These are phyloP conservation scores for Albugo laibachii DNA, from an alignment of 352 stramenopile genomes.

Conservation along the genomic window DNA sequence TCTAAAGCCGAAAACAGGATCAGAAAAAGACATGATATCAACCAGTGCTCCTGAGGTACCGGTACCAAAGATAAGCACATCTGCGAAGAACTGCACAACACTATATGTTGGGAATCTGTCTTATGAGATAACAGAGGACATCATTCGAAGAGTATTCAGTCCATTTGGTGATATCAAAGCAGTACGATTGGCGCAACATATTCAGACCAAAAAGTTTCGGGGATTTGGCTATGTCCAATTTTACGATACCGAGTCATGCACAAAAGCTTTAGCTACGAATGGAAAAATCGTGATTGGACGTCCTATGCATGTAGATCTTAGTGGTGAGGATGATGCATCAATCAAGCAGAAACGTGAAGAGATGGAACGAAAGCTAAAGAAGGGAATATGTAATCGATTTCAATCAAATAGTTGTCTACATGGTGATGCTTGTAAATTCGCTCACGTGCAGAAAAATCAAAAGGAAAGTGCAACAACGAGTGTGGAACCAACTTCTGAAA, in stretches of 20 bases:
- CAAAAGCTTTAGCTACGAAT: constrained; percentile 63
- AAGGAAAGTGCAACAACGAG: constrained; percentile 8
- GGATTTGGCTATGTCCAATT: constrained; percentile 87
- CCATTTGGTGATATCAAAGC: constrained; percentile 57
- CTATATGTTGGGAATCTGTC: constrained; percentile 94
- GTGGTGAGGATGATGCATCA: constrained; percentile 36
- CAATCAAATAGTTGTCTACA: constrained; percentile 33
- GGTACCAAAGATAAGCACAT: constrained; percentile 18
- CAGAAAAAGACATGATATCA: neutral
- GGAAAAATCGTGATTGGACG: constrained; percentile 68
- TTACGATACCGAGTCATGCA: constrained; percentile 71
- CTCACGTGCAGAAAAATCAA: constrained; percentile 27
- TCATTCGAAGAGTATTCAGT: constrained; percentile 64
- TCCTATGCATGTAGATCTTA: constrained; percentile 71
- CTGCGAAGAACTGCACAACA: constrained; percentile 71
- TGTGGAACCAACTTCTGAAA: constrained; percentile 6
- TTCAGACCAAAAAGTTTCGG: constrained; percentile 70
- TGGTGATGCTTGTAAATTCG: constrained; percentile 47
- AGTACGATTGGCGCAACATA: constrained; percentile 68
- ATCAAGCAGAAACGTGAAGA: constrained; percentile 39
- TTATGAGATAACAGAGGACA: constrained; percentile 85
- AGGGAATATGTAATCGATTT: constrained; percentile 55
- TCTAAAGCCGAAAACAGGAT: constrained; percentile 39
- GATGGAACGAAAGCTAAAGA: constrained; percentile 55
- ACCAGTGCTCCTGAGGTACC: neutral